Percentiles rank a stretch among this genome's conserved stretches.
Conservation (phyloP, 768 basidiomycete genomes). For the Ramaria sp. region DNA sequence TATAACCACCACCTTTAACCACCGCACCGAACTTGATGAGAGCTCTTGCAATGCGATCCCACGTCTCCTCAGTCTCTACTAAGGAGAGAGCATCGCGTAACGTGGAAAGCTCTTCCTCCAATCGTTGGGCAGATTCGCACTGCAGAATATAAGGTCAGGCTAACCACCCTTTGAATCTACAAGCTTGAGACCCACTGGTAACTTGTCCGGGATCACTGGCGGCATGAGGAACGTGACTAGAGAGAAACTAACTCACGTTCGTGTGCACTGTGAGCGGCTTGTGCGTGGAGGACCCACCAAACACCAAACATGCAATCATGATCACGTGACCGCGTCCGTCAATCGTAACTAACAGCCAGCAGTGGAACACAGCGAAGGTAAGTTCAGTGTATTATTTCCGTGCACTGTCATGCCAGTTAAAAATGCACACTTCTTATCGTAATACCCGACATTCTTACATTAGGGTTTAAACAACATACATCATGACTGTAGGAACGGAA, state of each 20-base stretch:
- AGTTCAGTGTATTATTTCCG: too few relatives aligned
- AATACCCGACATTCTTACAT: too few relatives aligned
- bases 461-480: too few relatives aligned
- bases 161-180: not conserved
- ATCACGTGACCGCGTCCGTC: too few relatives aligned
- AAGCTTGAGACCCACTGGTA: not conserved
- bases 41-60: constrained; percentile 55
- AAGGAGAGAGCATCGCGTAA: constrained; percentile 32
- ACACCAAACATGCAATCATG: too few relatives aligned
- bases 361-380: too few relatives aligned
- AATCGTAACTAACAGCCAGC: too few relatives aligned
- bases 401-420: too few relatives aligned
- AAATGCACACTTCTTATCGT: too few relatives aligned
- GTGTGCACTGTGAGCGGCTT: too few relatives aligned
- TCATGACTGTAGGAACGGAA: too few relatives aligned
- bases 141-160: not conserved
- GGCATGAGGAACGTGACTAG: not conserved
- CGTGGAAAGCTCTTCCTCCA: constrained; percentile 31
- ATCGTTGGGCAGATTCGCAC: constrained; percentile 24
- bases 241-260: not conserved
- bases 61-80: constrained; percentile 68
- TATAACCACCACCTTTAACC: constrained; percentile 41
- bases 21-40: constrained; percentile 36
- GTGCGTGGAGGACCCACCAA: too few relatives aligned
- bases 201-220: constrained; percentile 4